Evolutionary conservation across 805 yeast species (phyloP).

Genomic region (Clavispora phyllophila): DNA sequence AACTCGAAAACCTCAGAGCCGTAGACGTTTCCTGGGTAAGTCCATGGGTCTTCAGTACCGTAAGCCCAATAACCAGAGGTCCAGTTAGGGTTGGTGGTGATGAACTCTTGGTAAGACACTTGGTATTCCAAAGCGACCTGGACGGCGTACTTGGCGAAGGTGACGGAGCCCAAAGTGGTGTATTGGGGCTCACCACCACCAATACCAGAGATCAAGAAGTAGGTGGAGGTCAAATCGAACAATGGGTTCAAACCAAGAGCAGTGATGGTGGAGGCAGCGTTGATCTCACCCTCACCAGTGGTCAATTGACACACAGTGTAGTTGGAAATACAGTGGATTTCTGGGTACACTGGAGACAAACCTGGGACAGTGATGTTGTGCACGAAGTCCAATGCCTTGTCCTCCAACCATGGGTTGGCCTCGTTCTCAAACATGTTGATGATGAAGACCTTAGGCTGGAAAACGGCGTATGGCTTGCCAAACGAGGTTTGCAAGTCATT

Average conservation of each 20-base stretch:
- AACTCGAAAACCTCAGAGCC: slow-evolving; percentile 65
- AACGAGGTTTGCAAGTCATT: slow-evolving; percentile 19
- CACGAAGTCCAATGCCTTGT: slow-evolving; percentile 35
- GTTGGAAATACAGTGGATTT: slow-evolving; percentile 49
- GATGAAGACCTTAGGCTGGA: slow-evolving; percentile 51
- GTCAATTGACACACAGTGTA: slow-evolving; percentile 55
- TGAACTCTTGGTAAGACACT: slow-evolving; percentile 40
- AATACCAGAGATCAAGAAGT: slow-evolving; percentile 61
- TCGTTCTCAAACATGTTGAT: slow-evolving; percentile 54
- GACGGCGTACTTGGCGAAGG: slow-evolving; percentile 56
- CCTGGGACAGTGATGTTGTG: slow-evolving; percentile 63
- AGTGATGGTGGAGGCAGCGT: slow-evolving; percentile 56
- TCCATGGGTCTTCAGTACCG: slow-evolving; percentile 45
- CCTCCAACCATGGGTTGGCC: slow-evolving; percentile 46
- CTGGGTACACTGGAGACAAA: slow-evolving; percentile 54
- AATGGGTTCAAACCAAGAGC: slow-evolving; percentile 50
- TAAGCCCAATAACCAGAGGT: slow-evolving; percentile 54
- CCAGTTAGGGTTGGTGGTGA: slow-evolving; percentile 42
- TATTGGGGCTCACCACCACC: slow-evolving; percentile 57
- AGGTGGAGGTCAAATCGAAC: slow-evolving; percentile 56
- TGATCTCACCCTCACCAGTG: slow-evolving; percentile 67
- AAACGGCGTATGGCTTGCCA: slow-evolving; percentile 29
- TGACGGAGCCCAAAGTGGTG: slow-evolving; percentile 56
- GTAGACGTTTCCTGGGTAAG: slow-evolving; percentile 50
- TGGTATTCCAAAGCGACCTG: slow-evolving; percentile 59